Evolutionary conservation across 352 stramenopile species (phyloP).

Genomic region (Globisporangium echinulatum): DNA sequence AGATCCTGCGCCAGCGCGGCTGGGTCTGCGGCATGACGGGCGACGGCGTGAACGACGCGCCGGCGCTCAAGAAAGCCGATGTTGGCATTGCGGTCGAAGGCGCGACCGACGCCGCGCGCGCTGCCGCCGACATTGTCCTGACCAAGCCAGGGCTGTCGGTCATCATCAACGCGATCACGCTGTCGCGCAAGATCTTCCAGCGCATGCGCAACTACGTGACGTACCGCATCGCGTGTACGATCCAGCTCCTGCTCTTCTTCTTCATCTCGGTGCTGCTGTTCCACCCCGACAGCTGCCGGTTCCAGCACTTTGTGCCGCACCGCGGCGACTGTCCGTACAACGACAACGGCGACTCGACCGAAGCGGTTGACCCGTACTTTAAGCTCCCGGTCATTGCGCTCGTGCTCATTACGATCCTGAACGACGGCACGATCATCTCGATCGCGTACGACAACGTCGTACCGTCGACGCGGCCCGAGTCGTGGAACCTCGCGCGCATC

Average conservation of each 20-base stretch:
- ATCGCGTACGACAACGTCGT: conserved; percentile 87
- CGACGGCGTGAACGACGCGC: conserved; percentile 64
- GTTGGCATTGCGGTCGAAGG: conserved; percentile 79
- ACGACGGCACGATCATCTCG: conserved; percentile 92
- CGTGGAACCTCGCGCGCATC: conserved; percentile 70
- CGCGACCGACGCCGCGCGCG: conserved; percentile 83
- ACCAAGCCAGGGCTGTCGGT: conserved; percentile 90
- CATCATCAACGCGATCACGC: conserved; percentile 87
- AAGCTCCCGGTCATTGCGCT: conserved; percentile 91
- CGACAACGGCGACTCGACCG: conserved; percentile 22
- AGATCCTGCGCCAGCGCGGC: conserved; percentile 77
- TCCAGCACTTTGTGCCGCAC: conserved; percentile 56
- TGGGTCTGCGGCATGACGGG: conserved; percentile 76
- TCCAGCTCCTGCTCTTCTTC: conserved; percentile 92
- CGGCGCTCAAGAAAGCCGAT: conserved; percentile 62
- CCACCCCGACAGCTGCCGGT: conserved; percentile 72
- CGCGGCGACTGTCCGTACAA: conserved; percentile 46
- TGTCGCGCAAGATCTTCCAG: conserved; percentile 91
- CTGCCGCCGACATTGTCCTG: conserved; percentile 92
- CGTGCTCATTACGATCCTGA: conserved; percentile 93
- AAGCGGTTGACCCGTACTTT: conserved; percentile 76
- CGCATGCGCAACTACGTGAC: conserved; percentile 93
- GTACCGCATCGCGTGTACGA: conserved; percentile 89
- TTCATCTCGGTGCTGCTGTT: conserved; percentile 90
- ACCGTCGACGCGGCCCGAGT: conserved; percentile 56